Conservation (phyloP, 805 yeast genomes). For the Nakazawaea wickerhamii region DNA sequence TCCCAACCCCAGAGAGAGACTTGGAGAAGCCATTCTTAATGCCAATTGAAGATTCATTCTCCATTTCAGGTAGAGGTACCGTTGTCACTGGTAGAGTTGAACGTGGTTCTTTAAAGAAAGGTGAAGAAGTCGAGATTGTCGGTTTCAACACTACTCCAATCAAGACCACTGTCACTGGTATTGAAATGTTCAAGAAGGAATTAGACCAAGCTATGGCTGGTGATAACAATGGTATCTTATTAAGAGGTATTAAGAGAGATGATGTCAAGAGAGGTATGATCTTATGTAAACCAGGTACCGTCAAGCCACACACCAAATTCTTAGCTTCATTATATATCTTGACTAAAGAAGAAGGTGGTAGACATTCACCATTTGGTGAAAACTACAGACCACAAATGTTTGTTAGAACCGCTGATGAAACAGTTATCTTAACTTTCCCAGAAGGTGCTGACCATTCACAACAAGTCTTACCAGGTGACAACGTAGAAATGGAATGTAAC, state of each 20-base stretch:
- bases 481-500: conserved; percentile 91
- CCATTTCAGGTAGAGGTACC: conserved; percentile 99
- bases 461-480: conserved; percentile 98
- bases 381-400: conserved; percentile 98
- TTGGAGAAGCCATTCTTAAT: conserved; percentile 92
- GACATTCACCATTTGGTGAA: conserved; percentile 95
- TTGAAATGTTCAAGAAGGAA: conserved; percentile 99
- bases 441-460: conserved; percentile 75
- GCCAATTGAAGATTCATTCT: conserved; percentile 96
- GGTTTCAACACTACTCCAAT: conserved; percentile 83
- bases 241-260: conserved; percentile 98
- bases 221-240: conserved; percentile 95
- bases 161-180: conserved; percentile 95
- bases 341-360: conserved; percentile 98
- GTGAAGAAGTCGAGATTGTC: conserved; percentile 97
- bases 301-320: conserved; percentile 89
- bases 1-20: conserved; percentile 96
- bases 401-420: conserved; percentile 93
- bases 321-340: conserved; percentile 89
- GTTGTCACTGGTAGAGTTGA: conserved; percentile 99
- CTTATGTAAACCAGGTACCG: conserved; percentile 85
- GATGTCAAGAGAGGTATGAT: conserved; percentile 98
- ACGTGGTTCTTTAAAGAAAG: conserved; percentile 96
- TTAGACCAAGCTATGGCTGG: conserved; percentile 97
- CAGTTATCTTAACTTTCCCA: conserved; percentile 88